These are phyloP conservation scores for Juglanconis juglandina DNA, from an alignment of 2,329 filamentous ascomycete genomes.

Conservation along the genomic window DNA sequence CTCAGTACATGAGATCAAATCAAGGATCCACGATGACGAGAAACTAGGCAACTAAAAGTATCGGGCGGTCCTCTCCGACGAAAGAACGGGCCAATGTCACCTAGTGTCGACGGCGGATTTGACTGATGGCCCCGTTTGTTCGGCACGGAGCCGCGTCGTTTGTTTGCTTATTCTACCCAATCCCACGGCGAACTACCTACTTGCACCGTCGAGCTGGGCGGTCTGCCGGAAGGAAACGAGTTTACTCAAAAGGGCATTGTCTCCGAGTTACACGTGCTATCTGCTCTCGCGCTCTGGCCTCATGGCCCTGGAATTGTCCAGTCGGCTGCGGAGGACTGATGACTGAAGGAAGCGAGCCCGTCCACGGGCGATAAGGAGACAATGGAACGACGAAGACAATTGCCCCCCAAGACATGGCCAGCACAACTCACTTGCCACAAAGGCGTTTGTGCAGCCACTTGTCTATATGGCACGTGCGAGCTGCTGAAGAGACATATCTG, in stretches of 20 bases:
- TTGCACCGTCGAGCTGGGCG: not conserved
- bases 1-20: not conserved
- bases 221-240: not conserved
- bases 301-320: not conserved
- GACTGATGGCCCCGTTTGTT: not conserved
- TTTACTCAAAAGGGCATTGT: not conserved
- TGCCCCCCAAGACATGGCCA: slow-evolving; percentile 5
- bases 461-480: not conserved
- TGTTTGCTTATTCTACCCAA: not conserved
- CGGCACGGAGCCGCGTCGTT: not conserved
- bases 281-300: not conserved
- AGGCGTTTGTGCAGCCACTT: not conserved
- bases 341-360: not conserved
- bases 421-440: slow-evolving; percentile 1
- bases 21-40: not conserved
- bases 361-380: not conserved
- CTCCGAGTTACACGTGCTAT: not conserved
- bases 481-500: slow-evolving; percentile 5
- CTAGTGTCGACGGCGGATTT: not conserved
- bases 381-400: not conserved
- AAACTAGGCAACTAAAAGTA: not conserved
- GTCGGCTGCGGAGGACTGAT: not conserved
- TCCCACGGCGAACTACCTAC: not conserved
- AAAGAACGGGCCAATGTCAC: not conserved
- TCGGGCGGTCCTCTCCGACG: too few species aligned